Evolutionary conservation across 2,329 filamentous ascomycete species (phyloP).

Genomic region (Erysiphe neolycopersici): DNA sequence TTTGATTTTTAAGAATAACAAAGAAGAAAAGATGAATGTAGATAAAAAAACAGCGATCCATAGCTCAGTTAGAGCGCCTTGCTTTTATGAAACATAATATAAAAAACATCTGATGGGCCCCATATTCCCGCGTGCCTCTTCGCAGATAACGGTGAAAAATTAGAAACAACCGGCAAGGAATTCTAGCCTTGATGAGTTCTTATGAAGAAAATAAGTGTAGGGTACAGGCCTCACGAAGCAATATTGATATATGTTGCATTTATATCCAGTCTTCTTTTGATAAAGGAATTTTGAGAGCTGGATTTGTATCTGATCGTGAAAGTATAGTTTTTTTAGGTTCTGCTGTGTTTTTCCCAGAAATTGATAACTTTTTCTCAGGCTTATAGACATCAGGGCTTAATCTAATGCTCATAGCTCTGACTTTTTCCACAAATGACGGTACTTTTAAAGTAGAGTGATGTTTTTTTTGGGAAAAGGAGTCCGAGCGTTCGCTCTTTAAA

Average conservation of each 20-base stretch:
- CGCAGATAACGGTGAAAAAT: too few species aligned
- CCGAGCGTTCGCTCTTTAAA: not conserved
- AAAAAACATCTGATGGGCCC: too few species aligned
- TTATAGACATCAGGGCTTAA: constrained; percentile 26
- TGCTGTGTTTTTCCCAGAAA: not conserved
- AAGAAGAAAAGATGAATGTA: too few species aligned
- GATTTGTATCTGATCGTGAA: not conserved
- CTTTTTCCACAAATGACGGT: constrained; percentile 8
- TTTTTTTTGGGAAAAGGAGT: not conserved
- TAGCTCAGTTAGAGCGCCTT: too few species aligned
- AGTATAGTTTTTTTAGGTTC: not conserved
- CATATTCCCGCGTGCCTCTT: too few species aligned
- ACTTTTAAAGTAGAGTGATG: not conserved
- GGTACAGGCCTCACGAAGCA: too few species aligned
- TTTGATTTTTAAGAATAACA: too few species aligned
- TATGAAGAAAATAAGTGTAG: too few species aligned
- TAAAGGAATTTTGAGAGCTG: not conserved
- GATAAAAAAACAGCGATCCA: too few species aligned
- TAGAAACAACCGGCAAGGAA: too few species aligned
- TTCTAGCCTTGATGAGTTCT: too few species aligned
- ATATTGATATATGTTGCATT: not conserved
- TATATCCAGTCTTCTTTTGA: not conserved
- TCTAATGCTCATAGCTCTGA: constrained; percentile 11
- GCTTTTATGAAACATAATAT: too few species aligned
- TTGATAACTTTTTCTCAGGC: constrained; percentile 4